Conservation (phyloP, 2,329 filamentous ascomycete genomes). For the Diaporthe velutina region DNA sequence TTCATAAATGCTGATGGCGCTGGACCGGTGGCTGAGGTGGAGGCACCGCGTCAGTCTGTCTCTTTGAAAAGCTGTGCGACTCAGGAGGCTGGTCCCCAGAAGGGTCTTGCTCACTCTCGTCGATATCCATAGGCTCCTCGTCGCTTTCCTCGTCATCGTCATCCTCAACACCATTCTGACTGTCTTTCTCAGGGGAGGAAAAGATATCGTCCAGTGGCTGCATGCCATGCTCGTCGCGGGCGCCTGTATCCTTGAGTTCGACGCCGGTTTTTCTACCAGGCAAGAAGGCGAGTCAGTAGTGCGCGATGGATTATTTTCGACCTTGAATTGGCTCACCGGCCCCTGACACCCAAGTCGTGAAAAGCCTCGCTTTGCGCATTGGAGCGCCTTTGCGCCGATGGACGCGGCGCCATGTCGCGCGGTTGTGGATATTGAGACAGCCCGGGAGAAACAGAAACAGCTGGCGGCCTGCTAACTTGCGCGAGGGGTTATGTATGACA, state of each 20-base stretch:
- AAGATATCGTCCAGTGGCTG: slow-evolving; percentile 90
- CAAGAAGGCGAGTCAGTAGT: background rate
- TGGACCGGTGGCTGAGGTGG: slow-evolving; percentile 61
- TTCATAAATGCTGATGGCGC: slow-evolving; percentile 66
- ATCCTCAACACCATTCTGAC: slow-evolving; percentile 48
- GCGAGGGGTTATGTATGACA: slow-evolving; percentile 3
- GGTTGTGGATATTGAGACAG: slow-evolving; percentile 20
- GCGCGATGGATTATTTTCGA: background rate
- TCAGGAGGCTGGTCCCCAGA: too few species aligned
- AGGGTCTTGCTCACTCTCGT: slow-evolving; percentile 55
- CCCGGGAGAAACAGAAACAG: slow-evolving; percentile 8
- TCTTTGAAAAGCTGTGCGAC: background rate
- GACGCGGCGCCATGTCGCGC: slow-evolving; percentile 54
- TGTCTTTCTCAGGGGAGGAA: slow-evolving; percentile 80
- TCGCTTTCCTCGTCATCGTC: slow-evolving; percentile 51
- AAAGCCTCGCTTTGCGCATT: slow-evolving; percentile 60
- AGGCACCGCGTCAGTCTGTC: slow-evolving; percentile 7
- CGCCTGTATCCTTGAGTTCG: slow-evolving; percentile 80
- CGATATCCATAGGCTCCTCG: slow-evolving; percentile 63
- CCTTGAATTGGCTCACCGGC: slow-evolving; percentile 54
- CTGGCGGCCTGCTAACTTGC: slow-evolving; percentile 12
- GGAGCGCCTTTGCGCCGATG: slow-evolving; percentile 52
- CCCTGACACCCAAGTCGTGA: slow-evolving; percentile 63
- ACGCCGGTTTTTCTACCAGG: slow-evolving; percentile 87
- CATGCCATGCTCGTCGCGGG: slow-evolving; percentile 92